phyloP scores from a whole-genome alignment of 192 early-diverging fungal genomes.

The Oehlia diaphana region DNA sequence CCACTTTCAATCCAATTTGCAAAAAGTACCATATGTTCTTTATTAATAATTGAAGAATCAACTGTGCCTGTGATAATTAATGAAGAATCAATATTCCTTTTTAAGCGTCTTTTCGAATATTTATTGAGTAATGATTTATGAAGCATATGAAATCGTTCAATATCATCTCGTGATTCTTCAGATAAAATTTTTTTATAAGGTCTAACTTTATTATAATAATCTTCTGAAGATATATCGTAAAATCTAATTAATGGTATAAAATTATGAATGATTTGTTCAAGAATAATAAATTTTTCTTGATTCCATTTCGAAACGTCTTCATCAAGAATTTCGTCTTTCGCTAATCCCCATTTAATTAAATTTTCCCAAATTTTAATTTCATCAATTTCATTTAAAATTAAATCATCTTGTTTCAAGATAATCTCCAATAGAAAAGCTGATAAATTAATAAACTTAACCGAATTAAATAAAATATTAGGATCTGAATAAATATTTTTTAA shows the following conservation, averaged over 20 bases:
- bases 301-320: background rate
- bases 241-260: constrained; percentile 7
- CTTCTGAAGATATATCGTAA: background rate
- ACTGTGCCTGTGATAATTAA: too few relatives aligned
- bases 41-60: too few relatives aligned
- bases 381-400: background rate
- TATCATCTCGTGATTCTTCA: too few relatives aligned
- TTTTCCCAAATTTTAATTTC: background rate
- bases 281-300: background rate
- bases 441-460: background rate
- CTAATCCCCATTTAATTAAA: background rate
- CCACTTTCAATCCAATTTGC: too few relatives aligned
- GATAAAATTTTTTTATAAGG: too few relatives aligned
- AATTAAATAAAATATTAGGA: background rate
- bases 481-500: background rate
- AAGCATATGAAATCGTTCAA: too few relatives aligned
- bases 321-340: background rate
- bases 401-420: background rate
- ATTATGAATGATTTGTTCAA: background rate
- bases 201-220: too few relatives aligned
- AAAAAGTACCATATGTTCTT: too few relatives aligned
- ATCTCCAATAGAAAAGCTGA: background rate
- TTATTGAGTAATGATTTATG: too few relatives aligned
- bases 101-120: too few relatives aligned
- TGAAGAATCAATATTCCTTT: too few relatives aligned